Evolutionary conservation across 345 rosid species (phyloP), one percentile per base, ranked within the genome.

Genomic region (Eucalyptus cloeziana): DNA sequence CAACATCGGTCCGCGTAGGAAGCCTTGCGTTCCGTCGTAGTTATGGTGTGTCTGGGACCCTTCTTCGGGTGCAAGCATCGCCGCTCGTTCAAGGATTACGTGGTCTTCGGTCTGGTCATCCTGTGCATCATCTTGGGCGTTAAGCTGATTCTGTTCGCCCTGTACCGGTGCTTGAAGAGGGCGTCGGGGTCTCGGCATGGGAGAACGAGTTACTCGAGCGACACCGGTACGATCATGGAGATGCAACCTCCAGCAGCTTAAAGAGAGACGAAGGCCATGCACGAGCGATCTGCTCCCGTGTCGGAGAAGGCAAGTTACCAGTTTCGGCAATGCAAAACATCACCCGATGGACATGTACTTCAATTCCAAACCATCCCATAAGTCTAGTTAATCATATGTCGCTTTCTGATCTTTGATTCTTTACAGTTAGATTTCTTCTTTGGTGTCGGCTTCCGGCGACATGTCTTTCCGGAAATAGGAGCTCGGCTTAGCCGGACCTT

Each of bases 41-140:
- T 17, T 30, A 94, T 94, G 95, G 92, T 93, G 58, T 93, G 95
- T 31, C 88, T 90, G 24, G 92, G 92, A 69, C 45, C 90, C 67
- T 17, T 93, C 30, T 89, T 92, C 60, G 88, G 91, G 62, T 93
- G 96, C 91, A 90, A 90, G 67, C 86, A 67, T 54, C 89, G 31
- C 8, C 91, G 89, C 51, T 88, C 93, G 0, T 49, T 81, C 85
- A 85, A 86, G 51, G 94, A 90, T n/a, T 91, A 93, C 22, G 54
- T 91, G 40, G 40, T 95, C 62, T 89, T 92, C 37, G 92, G 90
- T 89, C 37, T 91, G 89, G 86, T 91, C 88, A 69, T 95, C 37
- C 58, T 92, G 45, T 91, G 95, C 71, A 91, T 92, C 54, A 86
- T 92, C 80, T 60, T 86, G 43, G 85, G 91, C 49, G 86, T 89